Evolutionary conservation across 1,139 yeast species (phyloP), one percentile per base, ranked within the genome.

Genomic region (Yamadazyma sp.): DNA sequence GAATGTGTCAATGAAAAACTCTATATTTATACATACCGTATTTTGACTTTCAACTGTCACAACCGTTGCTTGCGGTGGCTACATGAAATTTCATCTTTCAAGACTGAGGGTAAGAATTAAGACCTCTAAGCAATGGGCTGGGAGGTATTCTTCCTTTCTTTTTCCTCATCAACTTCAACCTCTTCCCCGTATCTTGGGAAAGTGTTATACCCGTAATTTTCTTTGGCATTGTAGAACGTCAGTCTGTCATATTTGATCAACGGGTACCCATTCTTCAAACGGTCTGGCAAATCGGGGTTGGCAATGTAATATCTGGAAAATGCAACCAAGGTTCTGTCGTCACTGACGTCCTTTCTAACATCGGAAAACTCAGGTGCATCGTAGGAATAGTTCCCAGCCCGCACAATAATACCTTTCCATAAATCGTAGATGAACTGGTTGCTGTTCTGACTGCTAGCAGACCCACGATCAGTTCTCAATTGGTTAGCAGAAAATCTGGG

Each of bases 231-330:
- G 41, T 56, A 56, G 44, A 56, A 56, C 5, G 37, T 14, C 8
- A 26, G 32, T 47, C 60, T 49, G 24, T 53, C 47, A 36, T 56
- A 56, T 11, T 47, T 49, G 37, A 63, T 68, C 49, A 77, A 62
- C 22, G 65, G 62, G 37, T 52, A 43, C 10, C 78, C 79, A 33
- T 75, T 59, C 40, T 64, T 64, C 34, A 77, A 56, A 54, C 79
- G 66, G n/a, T 63, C 48, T 7, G 66, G 69, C 34, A 78, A 61
- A 56, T 79, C 83, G 3, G 83, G 83, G 58, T 76, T 78, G 6
- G 80, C 60, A 33, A 69, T 69, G 47, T 62, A 77, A 45, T 58
- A 66, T 55, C 82, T 66, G 26, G 75, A 73, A 51, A 66, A 69
- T 5, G 67, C 77, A 47, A 70, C 58, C 43, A 73, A 53, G 3